Evolutionary conservation across 108 stramenopile genomes (phyloP).

Genomic region (Nitzschia sp.): DNA sequence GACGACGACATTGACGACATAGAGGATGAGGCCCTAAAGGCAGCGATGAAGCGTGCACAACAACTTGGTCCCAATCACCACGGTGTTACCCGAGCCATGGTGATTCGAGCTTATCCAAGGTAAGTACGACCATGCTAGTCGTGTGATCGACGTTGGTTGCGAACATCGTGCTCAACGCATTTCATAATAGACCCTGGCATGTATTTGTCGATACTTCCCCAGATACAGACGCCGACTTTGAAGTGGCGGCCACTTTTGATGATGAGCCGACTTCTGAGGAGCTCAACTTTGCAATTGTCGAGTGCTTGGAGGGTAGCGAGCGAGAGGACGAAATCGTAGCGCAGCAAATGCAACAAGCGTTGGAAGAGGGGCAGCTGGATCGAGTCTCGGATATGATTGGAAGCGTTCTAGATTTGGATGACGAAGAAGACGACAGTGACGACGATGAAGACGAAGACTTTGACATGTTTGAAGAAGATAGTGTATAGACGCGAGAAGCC

Average conservation of each 20-base stretch:
- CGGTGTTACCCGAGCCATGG: conserved; percentile 87
- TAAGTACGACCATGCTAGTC: too few species aligned
- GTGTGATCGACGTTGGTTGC: background rate
- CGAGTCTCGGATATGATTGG: conserved; percentile 81
- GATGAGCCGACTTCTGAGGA: conserved; percentile 78
- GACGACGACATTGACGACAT: conserved; percentile 11
- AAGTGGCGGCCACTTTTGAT: conserved; percentile 89
- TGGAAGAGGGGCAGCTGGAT: conserved; percentile 85
- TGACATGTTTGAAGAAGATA: conserved; percentile 22
- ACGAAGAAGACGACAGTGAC: conserved; percentile 40
- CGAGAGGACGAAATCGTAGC: conserved; percentile 87
- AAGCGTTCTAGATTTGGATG: conserved; percentile 22
- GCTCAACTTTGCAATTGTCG: conserved; percentile 80
- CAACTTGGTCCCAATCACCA: conserved; percentile 77
- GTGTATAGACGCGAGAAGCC: background rate
- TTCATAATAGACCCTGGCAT: conserved; percentile 74
- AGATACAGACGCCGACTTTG: conserved; percentile 86
- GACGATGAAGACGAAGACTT: conserved; percentile 27
- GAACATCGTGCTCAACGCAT: background rate
- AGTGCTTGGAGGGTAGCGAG: conserved; percentile 90
- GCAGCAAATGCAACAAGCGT: conserved; percentile 89
- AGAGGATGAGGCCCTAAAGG: conserved; percentile 56
- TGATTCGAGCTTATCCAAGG: conserved; percentile 87
- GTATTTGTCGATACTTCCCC: conserved; percentile 89
- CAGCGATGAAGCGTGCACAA: conserved; percentile 81